Evolutionary conservation across 768 basidiomycete species (phyloP).

Genomic region (Pulveroboletus sp.): DNA sequence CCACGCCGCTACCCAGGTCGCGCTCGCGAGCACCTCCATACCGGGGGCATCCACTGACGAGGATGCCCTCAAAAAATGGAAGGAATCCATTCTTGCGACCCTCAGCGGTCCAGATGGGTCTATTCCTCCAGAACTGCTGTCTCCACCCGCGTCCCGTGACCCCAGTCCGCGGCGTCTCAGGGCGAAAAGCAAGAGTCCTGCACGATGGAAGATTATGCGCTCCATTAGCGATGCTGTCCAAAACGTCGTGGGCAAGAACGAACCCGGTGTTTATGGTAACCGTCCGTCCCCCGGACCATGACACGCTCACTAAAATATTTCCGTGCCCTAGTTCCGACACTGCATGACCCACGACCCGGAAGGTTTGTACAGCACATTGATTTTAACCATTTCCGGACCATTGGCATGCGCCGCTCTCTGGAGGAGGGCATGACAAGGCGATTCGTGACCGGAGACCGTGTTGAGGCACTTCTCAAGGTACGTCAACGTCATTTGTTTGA

Average conservation of each 20-base stretch:
- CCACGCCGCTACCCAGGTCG: slow-evolving; percentile 61
- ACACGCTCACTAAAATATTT: slow-evolving; percentile 1
- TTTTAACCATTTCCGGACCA: slow-evolving; percentile 96
- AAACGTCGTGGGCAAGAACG: slow-evolving; percentile 55
- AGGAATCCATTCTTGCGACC: slow-evolving; percentile 55
- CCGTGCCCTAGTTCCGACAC: slow-evolving; percentile 50
- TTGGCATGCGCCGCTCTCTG: slow-evolving; percentile 90
- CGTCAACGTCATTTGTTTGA: slow-evolving; percentile 14
- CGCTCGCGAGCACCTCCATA: slow-evolving; percentile 41
- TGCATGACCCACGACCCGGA: slow-evolving; percentile 68
- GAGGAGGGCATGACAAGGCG: slow-evolving; percentile 85
- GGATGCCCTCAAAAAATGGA: slow-evolving; percentile 45
- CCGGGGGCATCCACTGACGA: slow-evolving; percentile 36
- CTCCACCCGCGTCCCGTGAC: slow-evolving; percentile 77
- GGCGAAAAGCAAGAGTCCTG: slow-evolving; percentile 74
- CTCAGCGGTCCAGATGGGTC: slow-evolving; percentile 61
- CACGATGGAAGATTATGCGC: slow-evolving; percentile 77
- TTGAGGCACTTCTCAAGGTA: slow-evolving; percentile 75
- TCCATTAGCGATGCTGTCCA: slow-evolving; percentile 77
- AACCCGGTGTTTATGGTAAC: slow-evolving; percentile 69
- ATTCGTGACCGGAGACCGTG: slow-evolving; percentile 88
- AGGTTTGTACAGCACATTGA: slow-evolving; percentile 83
- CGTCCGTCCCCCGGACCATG: neutral
- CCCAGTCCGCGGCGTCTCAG: slow-evolving; percentile 75
- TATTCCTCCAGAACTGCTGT: slow-evolving; percentile 70